phyloP scores from a whole-genome alignment of 2,329 filamentous ascomycete species.

The Penicillium sp. region DNA sequence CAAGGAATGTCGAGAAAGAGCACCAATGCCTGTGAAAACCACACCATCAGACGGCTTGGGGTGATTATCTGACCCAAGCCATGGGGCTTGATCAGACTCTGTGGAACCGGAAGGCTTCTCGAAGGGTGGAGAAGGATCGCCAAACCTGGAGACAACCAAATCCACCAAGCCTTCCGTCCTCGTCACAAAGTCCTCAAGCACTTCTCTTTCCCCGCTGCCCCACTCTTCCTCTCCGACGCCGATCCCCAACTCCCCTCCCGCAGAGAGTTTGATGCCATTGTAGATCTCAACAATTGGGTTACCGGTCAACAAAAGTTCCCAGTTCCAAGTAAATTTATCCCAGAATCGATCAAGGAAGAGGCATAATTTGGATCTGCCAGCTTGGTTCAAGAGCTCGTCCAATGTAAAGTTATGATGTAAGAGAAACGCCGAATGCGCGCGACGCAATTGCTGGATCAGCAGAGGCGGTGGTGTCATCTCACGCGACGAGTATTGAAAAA shows the following conservation, averaged over 20 bases:
- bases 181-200: constrained; percentile 82
- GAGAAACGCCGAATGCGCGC: constrained; percentile 80
- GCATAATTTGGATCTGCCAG: constrained; percentile 69
- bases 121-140: constrained; percentile 51
- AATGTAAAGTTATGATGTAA: constrained; percentile 83
- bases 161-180: constrained; percentile 84
- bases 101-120: constrained; percentile 21
- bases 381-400: constrained; percentile 66
- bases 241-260: constrained; percentile 86
- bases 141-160: constrained; percentile 84
- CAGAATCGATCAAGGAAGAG: constrained; percentile 77
- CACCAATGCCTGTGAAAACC: constrained; percentile 80
- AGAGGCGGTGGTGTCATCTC: constrained; percentile 84
- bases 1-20: constrained; percentile 70
- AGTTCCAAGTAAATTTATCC: constrained; percentile 66
- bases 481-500: constrained; percentile 80
- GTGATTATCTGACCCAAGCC: constrained; percentile 73
- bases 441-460: constrained; percentile 76
- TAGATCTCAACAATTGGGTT: constrained; percentile 82
- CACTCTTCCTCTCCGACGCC: constrained; percentile 95
- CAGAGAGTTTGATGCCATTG: constrained; percentile 82
- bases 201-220: constrained; percentile 89
- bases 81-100: constrained; percentile 48
- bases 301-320: constrained; percentile 88
- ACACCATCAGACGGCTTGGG: constrained; percentile 76